Evolutionary conservation across 2,329 filamentous ascomycete genomes (phyloP).

Genomic region (Claviceps sp.): DNA sequence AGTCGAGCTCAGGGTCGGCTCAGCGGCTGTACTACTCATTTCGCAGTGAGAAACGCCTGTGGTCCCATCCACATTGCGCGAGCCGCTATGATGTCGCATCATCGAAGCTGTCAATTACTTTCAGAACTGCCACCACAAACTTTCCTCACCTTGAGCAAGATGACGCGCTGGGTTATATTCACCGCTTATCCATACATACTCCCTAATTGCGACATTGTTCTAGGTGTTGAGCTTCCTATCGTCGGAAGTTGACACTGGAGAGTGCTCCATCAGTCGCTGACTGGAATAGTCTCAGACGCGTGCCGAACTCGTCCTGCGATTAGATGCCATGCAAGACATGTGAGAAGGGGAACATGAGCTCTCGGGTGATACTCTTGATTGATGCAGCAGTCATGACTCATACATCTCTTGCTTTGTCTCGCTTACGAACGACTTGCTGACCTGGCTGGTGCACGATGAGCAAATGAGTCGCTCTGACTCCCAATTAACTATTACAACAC

Average conservation of each 20-base stretch:
- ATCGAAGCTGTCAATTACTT: background rate
- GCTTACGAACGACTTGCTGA: no score
- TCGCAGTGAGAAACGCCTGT: background rate
- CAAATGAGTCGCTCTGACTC: no score
- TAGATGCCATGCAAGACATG: slow-evolving; percentile 14
- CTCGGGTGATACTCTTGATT: slow-evolving; percentile 18
- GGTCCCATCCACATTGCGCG: background rate
- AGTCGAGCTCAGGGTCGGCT: no score
- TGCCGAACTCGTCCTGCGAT: slow-evolving; percentile 5
- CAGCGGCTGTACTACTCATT: no score
- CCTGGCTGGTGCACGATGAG: no score
- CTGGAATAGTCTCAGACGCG: no score
- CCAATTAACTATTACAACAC: no score
- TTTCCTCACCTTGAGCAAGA: slow-evolving; percentile 1
- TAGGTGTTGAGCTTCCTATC: slow-evolving; percentile 6
- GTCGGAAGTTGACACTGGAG: background rate
- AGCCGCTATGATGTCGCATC: background rate
- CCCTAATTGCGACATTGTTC: slow-evolving; percentile 10
- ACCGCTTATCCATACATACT: slow-evolving; percentile 10
- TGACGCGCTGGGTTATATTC: slow-evolving; percentile 12
- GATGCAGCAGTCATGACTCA: background rate
- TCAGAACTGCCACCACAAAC: no score
- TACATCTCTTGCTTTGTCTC: background rate
- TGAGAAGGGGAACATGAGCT: slow-evolving; percentile 25
- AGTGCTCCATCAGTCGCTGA: background rate